Base-by-base conservation (phyloP, 768 basidiomycete genomes). In the Boletus patriciae region DNA sequence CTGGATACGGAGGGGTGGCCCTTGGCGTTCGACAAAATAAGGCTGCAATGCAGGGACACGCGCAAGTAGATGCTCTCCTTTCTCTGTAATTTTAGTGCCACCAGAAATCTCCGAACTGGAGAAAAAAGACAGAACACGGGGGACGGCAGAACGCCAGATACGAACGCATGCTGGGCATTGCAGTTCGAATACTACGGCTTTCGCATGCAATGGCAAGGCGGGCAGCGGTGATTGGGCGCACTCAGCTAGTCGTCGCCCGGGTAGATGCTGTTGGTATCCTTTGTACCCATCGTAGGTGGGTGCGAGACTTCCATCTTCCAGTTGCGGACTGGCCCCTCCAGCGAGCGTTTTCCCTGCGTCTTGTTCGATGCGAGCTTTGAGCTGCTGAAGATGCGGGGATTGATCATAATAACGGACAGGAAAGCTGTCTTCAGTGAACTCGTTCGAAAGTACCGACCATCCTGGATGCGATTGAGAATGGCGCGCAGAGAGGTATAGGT, bases 141-240 rank as follows among this genome's bases (percentile, higher is more conserved):
- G 72, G 0, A 74, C 75, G 16, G 61, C 54, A 0, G 65, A 65
- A 50, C 80, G 69, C 80, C 80, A 81, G 33, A 72, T 61, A 19
- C 63, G 58, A 52, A 78, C 71, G 8, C 56, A 51, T 4, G n/a
- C n/a, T n/a, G n/a, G n/a, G n/a, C n/a, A n/a, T n/a, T n/a, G n/a
- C n/a, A n/a, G n/a, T n/a, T n/a, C n/a, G n/a, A n/a, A n/a, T n/a
- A n/a, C n/a, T n/a, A n/a, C n/a, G n/a, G n/a, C n/a, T n/a, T n/a
- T n/a, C 78, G 45, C 81, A 9, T 59, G 40, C 12, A 61, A 10
- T 5, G 15, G 16, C 16, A 72, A n/a, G 79, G 55, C 1, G 75
- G 80, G 77, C 76, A 78, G 54, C 77, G 80, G 46, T 75, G 68
- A 8, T 74, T 60, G 3, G 19, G n/a, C 16, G 2, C 11, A 10